A percentile compares a stretch with the other conserved stretches of the same genome.
These are phyloP conservation scores for Apiotrichum montevideense DNA, from an alignment of 1,284 basidiomycete genomes.

Conservation along the genomic window DNA sequence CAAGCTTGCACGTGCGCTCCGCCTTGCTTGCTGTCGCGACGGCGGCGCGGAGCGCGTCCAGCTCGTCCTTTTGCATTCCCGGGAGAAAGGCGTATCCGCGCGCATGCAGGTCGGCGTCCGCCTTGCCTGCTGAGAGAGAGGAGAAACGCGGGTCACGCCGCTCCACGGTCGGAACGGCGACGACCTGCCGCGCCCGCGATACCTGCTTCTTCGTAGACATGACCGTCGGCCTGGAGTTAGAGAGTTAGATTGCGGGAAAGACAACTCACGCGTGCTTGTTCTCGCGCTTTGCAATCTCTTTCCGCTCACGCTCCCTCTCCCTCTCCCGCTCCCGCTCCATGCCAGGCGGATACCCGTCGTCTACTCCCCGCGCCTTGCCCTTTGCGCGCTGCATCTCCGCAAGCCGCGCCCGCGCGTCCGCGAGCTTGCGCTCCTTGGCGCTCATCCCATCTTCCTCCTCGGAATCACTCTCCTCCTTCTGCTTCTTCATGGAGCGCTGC, in stretches of 20 bases:
- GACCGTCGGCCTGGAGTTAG: slow-evolving; percentile 63
- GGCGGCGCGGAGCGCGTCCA: slow-evolving; percentile 60
- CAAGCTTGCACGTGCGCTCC: slow-evolving; percentile 58
- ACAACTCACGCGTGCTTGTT: slow-evolving; percentile 80
- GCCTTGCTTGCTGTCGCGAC: slow-evolving; percentile 64
- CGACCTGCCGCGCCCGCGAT: slow-evolving; percentile 65
- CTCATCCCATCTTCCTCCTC: neutral
- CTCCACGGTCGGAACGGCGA: slow-evolving; percentile 64
- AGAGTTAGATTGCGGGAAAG: no score
- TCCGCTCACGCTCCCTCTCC: slow-evolving; percentile 35
- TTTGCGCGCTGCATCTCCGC: slow-evolving; percentile 38
- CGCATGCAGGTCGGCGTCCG: slow-evolving; percentile 63
- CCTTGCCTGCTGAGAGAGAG: slow-evolving; percentile 61
- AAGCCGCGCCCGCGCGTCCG: slow-evolving; percentile 33
- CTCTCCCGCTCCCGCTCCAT: slow-evolving; percentile 11
- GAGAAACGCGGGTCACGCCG: slow-evolving; percentile 86
- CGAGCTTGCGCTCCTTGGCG: slow-evolving; percentile 19
- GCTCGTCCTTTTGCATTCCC: slow-evolving; percentile 62
- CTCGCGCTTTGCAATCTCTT: slow-evolving; percentile 57
- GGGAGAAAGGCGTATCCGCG: slow-evolving; percentile 74
- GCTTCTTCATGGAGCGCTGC: slow-evolving; percentile 15
- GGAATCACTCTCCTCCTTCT: neutral
- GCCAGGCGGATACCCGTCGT: slow-evolving; percentile 20
- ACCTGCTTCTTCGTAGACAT: slow-evolving; percentile 82
- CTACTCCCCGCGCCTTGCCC: slow-evolving; percentile 26